Evolutionary conservation across 2,329 filamentous ascomycete genomes (phyloP).

Genomic region (Westerdykella aurantiaca): DNA sequence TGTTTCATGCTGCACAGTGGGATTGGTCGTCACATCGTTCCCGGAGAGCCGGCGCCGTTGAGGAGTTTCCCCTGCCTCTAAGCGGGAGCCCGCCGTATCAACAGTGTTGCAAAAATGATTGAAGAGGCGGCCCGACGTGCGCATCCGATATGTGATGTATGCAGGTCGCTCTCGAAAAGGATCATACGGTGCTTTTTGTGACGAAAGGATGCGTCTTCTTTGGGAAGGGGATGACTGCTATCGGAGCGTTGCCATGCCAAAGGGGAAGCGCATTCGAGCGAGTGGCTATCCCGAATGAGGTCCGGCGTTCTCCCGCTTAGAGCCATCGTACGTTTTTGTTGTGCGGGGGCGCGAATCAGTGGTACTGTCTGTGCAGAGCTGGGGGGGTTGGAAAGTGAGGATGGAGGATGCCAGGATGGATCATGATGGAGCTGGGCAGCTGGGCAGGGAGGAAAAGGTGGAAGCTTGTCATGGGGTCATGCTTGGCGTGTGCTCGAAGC

Average conservation of each 20-base stretch:
- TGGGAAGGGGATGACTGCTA: background rate
- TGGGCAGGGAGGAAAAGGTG: background rate
- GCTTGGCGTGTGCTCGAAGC: conserved; percentile 26
- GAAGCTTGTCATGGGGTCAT: conserved; percentile 20
- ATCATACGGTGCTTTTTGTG: conserved; percentile 6
- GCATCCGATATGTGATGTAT: conserved; percentile 18
- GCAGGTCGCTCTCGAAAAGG: conserved; percentile 10
- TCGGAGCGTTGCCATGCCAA: too few species aligned
- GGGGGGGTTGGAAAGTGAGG: conserved; percentile 10
- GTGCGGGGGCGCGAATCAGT: conserved; percentile 12
- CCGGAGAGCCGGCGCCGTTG: conserved; percentile 5
- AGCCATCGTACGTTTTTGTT: conserved; percentile 1
- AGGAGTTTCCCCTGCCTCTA: background rate
- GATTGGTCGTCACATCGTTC: conserved; percentile 12
- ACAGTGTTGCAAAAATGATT: conserved; percentile 2
- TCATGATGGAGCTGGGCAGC: too few species aligned
- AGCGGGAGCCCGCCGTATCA: conserved; percentile 3
- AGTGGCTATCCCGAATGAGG: too few species aligned
- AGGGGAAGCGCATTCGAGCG: too few species aligned
- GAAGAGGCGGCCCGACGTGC: conserved; percentile 7
- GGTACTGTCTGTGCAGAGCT: conserved; percentile 9
- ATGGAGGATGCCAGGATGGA: conserved; percentile 1
- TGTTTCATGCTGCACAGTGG: conserved; percentile 12
- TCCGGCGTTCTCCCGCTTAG: too few species aligned
- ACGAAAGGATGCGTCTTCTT: conserved; percentile 2